These are phyloP conservation scores for Leptodermis oblonga DNA, from an alignment of 257 asterid species.

Conservation along the genomic window DNA sequence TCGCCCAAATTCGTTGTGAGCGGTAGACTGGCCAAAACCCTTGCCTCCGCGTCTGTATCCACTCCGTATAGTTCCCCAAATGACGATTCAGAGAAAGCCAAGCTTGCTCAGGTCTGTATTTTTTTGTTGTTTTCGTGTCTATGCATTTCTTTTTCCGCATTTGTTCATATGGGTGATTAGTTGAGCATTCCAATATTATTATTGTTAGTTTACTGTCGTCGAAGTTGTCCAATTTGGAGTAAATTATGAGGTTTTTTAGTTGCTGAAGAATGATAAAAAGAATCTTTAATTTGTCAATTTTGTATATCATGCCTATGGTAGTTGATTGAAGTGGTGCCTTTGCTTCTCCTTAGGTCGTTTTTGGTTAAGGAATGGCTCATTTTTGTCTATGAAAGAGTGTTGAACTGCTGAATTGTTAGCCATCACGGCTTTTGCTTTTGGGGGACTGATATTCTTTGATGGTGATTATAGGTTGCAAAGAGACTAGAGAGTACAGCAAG, in stretches of 20 bases:
- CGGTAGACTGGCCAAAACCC: constrained; percentile 23
- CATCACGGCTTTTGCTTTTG: neutral
- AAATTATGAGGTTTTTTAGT: constrained; percentile 26
- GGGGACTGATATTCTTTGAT: constrained; percentile 1
- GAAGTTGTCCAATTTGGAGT: constrained; percentile 6
- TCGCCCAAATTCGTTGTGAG: constrained; percentile 34
- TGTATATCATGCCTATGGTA: neutral
- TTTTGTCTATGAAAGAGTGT: neutral
- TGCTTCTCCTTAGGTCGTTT: neutral
- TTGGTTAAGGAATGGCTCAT: neutral
- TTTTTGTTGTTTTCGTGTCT: neutral
- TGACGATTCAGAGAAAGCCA: constrained; percentile 72
- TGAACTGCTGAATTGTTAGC: neutral
- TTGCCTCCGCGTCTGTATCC: constrained; percentile 43
- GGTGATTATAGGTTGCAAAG: constrained; percentile 64
- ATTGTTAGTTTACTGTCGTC: neutral
- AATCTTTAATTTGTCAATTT: neutral
- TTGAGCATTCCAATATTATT: neutral
- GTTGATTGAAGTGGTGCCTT: neutral
- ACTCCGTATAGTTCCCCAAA: constrained; percentile 41
- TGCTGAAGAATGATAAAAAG: constrained; percentile 8
- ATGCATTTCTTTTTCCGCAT: neutral
- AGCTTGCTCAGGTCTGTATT: constrained; percentile 74
- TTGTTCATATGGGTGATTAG: constrained; percentile 9
- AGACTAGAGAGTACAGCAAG: constrained; percentile 82